phyloP scores from a whole-genome alignment of 208 protist genomes.

The Crithidia brevicula region DNA sequence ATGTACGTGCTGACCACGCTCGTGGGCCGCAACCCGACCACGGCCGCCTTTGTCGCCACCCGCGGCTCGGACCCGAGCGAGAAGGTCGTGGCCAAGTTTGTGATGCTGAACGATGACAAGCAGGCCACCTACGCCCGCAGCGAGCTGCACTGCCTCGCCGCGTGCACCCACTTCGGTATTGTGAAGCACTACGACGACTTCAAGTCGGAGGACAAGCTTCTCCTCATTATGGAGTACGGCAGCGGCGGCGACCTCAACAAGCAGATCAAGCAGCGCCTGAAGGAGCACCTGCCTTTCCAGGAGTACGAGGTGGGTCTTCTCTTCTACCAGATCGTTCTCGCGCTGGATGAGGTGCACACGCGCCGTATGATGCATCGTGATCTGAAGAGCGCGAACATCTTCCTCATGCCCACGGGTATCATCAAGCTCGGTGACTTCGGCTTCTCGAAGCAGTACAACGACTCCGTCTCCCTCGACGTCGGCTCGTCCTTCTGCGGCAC shows the following conservation, averaged over 20 bases:
- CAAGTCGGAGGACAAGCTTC: conserved; percentile 76
- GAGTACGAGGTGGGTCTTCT: conserved; percentile 87
- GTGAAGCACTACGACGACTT: conserved; percentile 90
- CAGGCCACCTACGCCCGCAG: conserved; percentile 83
- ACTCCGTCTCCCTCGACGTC: conserved; percentile 81
- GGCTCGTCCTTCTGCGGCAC: conserved; percentile 87
- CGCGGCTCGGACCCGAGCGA: conserved; percentile 65
- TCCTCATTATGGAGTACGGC: conserved; percentile 91
- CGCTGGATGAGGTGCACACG: conserved; percentile 86
- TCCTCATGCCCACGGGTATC: conserved; percentile 84
- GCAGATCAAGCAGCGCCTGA: conserved; percentile 85
- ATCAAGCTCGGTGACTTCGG: conserved; percentile 93
- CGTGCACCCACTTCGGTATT: conserved; percentile 90
- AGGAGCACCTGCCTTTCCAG: conserved; percentile 73
- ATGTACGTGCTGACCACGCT: conserved; percentile 83
- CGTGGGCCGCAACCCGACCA: conserved; percentile 85
- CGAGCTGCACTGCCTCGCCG: conserved; percentile 86
- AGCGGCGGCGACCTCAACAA: conserved; percentile 89
- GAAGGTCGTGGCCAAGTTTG: conserved; percentile 88
- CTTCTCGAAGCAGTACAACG: conserved; percentile 83
- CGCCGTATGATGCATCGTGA: conserved; percentile 91
- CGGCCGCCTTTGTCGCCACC: conserved; percentile 80
- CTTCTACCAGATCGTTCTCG: conserved; percentile 88
- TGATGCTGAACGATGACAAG: conserved; percentile 86
- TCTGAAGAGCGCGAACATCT: conserved; percentile 92